phyloP scores from a whole-genome alignment of 1,284 basidiomycete species.

The Melampsora occidentalis region DNA sequence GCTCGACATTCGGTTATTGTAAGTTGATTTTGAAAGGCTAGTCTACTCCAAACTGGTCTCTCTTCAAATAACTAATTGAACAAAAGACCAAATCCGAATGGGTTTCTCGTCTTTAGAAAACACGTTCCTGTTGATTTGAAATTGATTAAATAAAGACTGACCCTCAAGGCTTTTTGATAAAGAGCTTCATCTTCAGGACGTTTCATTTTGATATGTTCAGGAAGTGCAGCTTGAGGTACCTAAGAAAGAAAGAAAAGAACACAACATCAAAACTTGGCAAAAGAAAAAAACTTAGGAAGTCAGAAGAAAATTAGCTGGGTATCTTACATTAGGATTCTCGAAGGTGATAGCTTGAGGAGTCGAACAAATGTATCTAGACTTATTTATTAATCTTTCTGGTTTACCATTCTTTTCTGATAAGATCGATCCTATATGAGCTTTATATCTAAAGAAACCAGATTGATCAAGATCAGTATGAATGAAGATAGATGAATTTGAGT shows the following conservation, averaged over 20 bases:
- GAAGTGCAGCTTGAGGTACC: conserved; percentile 24
- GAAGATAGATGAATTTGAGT: background rate
- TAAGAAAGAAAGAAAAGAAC: background rate
- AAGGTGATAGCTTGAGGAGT: conserved; percentile 21
- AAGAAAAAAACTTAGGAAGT: background rate
- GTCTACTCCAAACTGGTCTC: conserved; percentile 83
- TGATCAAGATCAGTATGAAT: background rate
- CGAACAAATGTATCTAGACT: background rate
- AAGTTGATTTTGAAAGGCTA: conserved; percentile 78
- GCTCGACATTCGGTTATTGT: conserved; percentile 66
- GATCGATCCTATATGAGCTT: conserved; percentile 15
- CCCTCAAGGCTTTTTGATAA: background rate
- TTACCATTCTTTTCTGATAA: conserved; percentile 13
- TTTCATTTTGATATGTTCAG: conserved; percentile 3
- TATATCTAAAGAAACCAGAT: conserved; percentile 2
- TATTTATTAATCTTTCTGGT: conserved; percentile 24
- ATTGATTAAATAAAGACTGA: background rate
- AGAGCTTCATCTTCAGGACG: background rate
- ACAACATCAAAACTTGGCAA: background rate
- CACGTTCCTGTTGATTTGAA: background rate
- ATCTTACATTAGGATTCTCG: conserved; percentile 19
- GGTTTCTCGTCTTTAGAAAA: too few species aligned
- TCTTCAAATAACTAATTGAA: conserved; percentile 56
- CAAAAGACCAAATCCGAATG: too few species aligned
- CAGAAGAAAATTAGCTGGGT: background rate